Conservation (phyloP, 2,329 filamentous ascomycete species). For the Metarhizium guizhouense region DNA sequence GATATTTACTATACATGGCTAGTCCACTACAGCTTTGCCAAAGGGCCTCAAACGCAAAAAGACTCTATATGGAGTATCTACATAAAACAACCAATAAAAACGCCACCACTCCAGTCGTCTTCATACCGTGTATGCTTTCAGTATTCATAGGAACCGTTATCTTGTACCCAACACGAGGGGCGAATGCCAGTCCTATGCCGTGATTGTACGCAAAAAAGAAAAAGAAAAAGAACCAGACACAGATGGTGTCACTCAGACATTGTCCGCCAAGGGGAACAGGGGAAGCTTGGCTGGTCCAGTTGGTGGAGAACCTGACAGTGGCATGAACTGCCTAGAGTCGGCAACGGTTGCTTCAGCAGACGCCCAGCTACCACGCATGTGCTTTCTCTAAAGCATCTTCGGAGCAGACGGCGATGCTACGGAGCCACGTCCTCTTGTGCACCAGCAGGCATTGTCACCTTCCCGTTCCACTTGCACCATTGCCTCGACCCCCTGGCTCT, state of each 20-base stretch:
- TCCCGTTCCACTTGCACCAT: slow-evolving; percentile 85
- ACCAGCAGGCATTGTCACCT: slow-evolving; percentile 60
- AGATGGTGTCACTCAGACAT: neutral
- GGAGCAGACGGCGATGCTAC: slow-evolving; percentile 21
- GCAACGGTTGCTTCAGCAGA: neutral
- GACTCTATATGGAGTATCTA: neutral
- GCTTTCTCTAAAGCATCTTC: slow-evolving; percentile 22
- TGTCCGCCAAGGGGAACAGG: neutral
- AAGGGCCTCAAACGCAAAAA: neutral
- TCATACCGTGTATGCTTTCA: neutral
- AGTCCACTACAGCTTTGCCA: neutral
- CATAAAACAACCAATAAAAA: neutral
- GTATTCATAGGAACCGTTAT: neutral
- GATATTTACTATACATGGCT: no score
- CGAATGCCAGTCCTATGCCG: neutral
- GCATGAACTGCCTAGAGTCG: neutral
- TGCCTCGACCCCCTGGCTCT: slow-evolving; percentile 65
- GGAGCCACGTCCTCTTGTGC: slow-evolving; percentile 25
- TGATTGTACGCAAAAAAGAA: neutral
- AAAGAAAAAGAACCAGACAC: neutral
- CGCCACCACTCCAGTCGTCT: neutral
- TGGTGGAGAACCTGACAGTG: neutral
- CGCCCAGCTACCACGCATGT: neutral
- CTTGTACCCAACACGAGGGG: neutral
- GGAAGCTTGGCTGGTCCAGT: neutral